phyloP scores from a whole-genome alignment of 129 eudicot genomes.

The Flaveria linearis region DNA sequence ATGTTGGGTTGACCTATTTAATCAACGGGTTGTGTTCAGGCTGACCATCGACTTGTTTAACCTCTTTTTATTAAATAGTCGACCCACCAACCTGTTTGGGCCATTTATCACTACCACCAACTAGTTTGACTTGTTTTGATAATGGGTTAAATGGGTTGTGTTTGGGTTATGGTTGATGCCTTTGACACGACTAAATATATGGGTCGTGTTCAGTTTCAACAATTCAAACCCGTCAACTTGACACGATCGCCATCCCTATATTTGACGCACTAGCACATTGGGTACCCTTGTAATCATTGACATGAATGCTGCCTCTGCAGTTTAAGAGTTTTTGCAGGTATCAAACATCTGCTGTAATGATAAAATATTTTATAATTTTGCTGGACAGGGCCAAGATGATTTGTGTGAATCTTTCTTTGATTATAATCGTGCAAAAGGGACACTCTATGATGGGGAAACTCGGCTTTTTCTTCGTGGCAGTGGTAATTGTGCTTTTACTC shows the following conservation, averaged over 20 bases:
- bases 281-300: neutral
- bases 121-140: neutral
- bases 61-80: neutral
- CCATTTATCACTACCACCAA: neutral
- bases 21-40: neutral
- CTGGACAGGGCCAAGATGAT: conserved; percentile 93
- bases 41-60: neutral
- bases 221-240: neutral
- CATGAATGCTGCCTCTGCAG: neutral
- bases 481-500: conserved; percentile 45
- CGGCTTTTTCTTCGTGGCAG: conserved; percentile 82
- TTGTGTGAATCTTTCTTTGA: conserved; percentile 89
- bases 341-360: neutral
- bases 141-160: neutral
- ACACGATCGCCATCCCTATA: neutral
- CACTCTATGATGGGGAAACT: conserved; percentile 99
- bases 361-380: conserved; percentile 18
- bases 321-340: neutral
- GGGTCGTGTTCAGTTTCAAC: neutral
- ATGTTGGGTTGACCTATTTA: neutral
- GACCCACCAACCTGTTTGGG: neutral
- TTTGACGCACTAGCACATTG: neutral
- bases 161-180: no score
- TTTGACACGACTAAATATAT: no score
- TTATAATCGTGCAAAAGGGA: conserved; percentile 94